A percentile compares a stretch with the other conserved stretches of the same genome.
phyloP scores from a whole-genome alignment of 176 grass and related monocot species.

The Zea mays region DNA sequence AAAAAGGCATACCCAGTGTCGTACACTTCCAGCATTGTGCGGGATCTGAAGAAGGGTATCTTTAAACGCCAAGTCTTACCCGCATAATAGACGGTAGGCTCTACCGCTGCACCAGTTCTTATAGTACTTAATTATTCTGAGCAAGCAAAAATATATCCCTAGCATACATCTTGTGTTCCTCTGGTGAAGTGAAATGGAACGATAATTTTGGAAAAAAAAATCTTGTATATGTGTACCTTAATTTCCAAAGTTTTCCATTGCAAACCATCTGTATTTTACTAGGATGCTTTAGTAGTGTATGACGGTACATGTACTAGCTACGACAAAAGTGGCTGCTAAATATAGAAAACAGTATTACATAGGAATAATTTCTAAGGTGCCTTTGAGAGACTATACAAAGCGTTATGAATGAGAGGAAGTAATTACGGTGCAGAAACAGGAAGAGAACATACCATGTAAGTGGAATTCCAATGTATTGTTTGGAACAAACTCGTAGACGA shows the following conservation, averaged over 20 bases:
- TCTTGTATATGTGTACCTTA: neutral
- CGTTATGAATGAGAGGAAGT: neutral
- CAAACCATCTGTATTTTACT: slow-evolving; percentile 8
- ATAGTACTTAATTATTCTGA: neutral
- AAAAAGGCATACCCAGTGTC: no score
- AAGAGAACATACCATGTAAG: slow-evolving; percentile 56
- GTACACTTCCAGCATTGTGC: no score
- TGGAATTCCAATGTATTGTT: slow-evolving; percentile 79
- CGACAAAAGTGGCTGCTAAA: neutral
- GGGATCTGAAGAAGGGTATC: no score
- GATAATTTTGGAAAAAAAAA: neutral
- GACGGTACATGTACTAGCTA: neutral
- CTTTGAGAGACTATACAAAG: neutral
- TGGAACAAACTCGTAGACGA: slow-evolving; percentile 79
- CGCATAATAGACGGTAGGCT: no score
- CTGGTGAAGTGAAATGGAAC: neutral
- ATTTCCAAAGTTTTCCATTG: neutral
- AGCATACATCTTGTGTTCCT: neutral
- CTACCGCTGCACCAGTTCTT: neutral
- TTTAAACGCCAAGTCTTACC: no score
- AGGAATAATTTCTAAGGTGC: neutral
- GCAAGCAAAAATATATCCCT: neutral
- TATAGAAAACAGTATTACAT: neutral
- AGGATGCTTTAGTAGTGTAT: neutral
- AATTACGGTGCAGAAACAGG: neutral